phyloP scores from a whole-genome alignment of 805 yeast genomes.

The Wickerhamiella parazyma region DNA sequence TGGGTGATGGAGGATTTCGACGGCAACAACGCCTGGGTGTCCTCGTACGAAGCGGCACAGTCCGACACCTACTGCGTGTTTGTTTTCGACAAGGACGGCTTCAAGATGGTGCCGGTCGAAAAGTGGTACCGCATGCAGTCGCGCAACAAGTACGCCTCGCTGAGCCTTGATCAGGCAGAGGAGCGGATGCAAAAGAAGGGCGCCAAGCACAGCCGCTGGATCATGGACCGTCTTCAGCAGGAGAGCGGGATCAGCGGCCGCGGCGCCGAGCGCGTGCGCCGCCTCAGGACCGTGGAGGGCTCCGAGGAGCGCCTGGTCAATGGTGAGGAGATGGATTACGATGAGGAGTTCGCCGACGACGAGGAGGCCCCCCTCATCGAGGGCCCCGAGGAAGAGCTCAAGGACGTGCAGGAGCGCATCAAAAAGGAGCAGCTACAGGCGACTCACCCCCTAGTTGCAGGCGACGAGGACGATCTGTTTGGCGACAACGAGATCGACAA shows the following conservation, averaged over 20 bases:
- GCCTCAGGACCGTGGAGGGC: constrained; percentile 26
- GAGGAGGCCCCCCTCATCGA: constrained; percentile 98
- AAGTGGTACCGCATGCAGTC: constrained; percentile 90
- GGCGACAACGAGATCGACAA: constrained; percentile 68
- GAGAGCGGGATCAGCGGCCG: constrained; percentile 27
- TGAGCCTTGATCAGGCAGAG: constrained; percentile 93
- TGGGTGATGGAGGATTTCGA: constrained; percentile 98
- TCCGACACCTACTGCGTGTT: constrained; percentile 76
- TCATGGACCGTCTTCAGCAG: constrained; percentile 56
- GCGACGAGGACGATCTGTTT: constrained; percentile 46
- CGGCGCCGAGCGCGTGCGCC: constrained; percentile 11
- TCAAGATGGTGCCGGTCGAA: constrained; percentile 89
- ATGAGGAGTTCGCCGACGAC: constrained; percentile 96
- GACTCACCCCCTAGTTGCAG: constrained; percentile 61
- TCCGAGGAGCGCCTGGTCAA: constrained; percentile 37
- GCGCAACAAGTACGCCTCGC: constrained; percentile 81
- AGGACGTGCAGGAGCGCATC: constrained; percentile 54
- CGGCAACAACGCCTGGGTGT: constrained; percentile 88
- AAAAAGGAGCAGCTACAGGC: constrained; percentile 27
- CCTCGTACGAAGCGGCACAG: constrained; percentile 85
- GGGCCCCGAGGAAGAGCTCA: constrained; percentile 89
- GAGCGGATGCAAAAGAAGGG: constrained; percentile 74
- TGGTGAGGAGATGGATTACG: constrained; percentile 84
- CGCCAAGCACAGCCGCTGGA: constrained; percentile 71
- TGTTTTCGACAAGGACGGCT: constrained; percentile 68